Evolutionary conservation across 768 basidiomycete species (phyloP), one percentile per base, ranked within the genome.

Genomic region (Russula foetens): DNA sequence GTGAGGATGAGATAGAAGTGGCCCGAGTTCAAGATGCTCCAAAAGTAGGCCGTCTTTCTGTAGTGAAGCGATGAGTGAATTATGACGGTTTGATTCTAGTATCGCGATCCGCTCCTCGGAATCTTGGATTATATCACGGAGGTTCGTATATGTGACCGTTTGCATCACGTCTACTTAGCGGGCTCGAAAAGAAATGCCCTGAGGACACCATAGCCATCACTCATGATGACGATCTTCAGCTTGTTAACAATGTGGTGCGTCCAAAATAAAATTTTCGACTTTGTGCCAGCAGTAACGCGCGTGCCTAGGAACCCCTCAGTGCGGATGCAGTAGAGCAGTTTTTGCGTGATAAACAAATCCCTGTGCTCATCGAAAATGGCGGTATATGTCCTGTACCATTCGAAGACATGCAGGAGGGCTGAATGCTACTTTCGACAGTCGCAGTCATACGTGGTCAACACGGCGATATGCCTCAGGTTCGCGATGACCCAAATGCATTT

Each of bases 201-300:
- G n/a, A 43, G 29, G 35, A 53, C n/a, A 57, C 21, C 47, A 15
- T 59, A 23, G 58, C 51, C 23, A 41, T 62, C 21, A 45, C 46
- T n/a, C 61, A 62, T 49, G 51, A 62, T 7, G 51, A 62, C 17
- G 61, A 62, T 15, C 45, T 62, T n/a, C 43, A 45, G 21, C 1
- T 24, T 8, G 29, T 61, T 14, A 48, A 61, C 24, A 33, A 21
- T 17, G 50, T 57, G 44, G 60, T 62, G 49, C 28, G 55, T 46
- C n/a, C 19, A 26, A 26, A 21, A 33, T 15, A 21, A 46, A 28
- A 35, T 35, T 7, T 35, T 35, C 9, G 35, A 11, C 35, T 12
- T 35, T 35, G 2, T 21, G 28, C 26, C 17, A 6, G 17, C 4
- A 14, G 12, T 23, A 44, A 33, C 15, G 31, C 29, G 4, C 14